Percentiles rank a stretch among this genome's conserved stretches.
These are phyloP conservation scores for Daldinia decipiens DNA, from an alignment of 495 filamentous ascomycete genomes.

Conservation along the genomic window DNA sequence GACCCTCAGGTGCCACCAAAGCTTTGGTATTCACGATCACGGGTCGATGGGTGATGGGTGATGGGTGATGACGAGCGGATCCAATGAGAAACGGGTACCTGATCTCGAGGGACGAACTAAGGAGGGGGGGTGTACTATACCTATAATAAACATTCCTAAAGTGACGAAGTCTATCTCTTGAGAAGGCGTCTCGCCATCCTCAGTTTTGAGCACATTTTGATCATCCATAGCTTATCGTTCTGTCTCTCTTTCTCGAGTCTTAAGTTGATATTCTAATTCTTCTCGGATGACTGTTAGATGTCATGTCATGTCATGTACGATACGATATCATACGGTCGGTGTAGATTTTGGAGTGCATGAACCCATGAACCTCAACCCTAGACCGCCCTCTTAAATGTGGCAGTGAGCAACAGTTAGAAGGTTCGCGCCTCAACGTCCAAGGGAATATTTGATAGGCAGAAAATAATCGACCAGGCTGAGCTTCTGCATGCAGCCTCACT, in stretches of 20 bases:
- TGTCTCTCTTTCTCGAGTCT: conserved; percentile 17
- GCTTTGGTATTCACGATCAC: conserved; percentile 8
- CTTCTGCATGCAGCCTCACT: conserved; percentile 41
- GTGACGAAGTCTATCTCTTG: conserved; percentile 81
- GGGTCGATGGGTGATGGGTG: conserved; percentile 8
- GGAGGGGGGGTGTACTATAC: conserved; percentile 67
- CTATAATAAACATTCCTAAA: conserved; percentile 95
- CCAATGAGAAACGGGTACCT: conserved; percentile 13
- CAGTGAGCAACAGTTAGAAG: not conserved
- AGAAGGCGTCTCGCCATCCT: conserved; percentile 22
- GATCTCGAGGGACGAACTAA: not conserved
- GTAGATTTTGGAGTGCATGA: conserved; percentile 27
- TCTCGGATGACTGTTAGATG: conserved; percentile 13
- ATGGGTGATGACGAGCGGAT: conserved; percentile 8
- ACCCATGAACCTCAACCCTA: conserved; percentile 26
- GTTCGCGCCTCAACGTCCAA: conserved; percentile 22
- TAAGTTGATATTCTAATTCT: conserved; percentile 16
- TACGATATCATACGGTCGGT: conserved; percentile 30
- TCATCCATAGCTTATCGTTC: conserved; percentile 29
- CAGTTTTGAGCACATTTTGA: conserved; percentile 29
- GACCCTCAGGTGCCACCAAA: conserved; percentile 1
- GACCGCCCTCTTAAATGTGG: conserved; percentile 30
- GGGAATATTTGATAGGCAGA: conserved; percentile 19
- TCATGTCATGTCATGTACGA: conserved; percentile 32
- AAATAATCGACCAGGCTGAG: conserved; percentile 34